These are phyloP conservation scores for Trichomonascaceae sp. DNA, from an alignment of 1,139 yeast genomes.

Conservation along the genomic window DNA sequence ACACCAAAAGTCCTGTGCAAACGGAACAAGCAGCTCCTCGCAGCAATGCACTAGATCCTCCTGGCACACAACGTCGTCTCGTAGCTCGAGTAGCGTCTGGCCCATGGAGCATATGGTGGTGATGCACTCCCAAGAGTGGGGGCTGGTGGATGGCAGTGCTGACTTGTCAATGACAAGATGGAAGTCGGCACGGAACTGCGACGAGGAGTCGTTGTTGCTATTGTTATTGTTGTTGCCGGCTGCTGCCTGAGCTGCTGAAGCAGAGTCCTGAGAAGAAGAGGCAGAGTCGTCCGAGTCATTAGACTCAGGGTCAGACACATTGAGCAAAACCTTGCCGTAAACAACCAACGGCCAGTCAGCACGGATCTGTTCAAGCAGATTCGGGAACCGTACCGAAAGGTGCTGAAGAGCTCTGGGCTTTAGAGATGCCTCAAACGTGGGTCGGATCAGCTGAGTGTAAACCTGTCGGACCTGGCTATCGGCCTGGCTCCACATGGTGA, in stretches of 20 bases:
- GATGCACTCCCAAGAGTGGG: conserved; percentile 20
- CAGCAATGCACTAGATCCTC: conserved; percentile 18
- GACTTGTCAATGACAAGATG: background rate
- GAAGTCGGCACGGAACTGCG: background rate
- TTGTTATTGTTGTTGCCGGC: background rate
- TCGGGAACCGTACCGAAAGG: conserved; percentile 20
- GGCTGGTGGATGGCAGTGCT: background rate
- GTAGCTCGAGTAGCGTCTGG: conserved; percentile 20
- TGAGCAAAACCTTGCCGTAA: conserved; percentile 22
- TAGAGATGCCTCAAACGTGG: conserved; percentile 25
- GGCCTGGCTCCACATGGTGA: conserved; percentile 16
- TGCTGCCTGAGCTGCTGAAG: conserved; percentile 4
- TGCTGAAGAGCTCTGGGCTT: conserved; percentile 18
- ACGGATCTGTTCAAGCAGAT: conserved; percentile 10
- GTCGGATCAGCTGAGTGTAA: conserved; percentile 24
- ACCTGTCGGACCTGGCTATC: conserved; percentile 7
- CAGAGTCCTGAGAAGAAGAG: conserved; percentile 11
- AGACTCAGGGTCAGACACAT: conserved; percentile 8
- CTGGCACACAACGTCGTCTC: conserved; percentile 18
- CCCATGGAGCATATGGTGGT: conserved; percentile 23
- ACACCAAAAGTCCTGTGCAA: conserved; percentile 28
- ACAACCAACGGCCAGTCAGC: conserved; percentile 13
- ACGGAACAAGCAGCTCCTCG: conserved; percentile 25
- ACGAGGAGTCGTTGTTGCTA: conserved; percentile 1
- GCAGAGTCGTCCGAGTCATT: conserved; percentile 7